Conservation (phyloP, 2,329 filamentous ascomycete species). For the Myriosclerotinia curreyana region DNA sequence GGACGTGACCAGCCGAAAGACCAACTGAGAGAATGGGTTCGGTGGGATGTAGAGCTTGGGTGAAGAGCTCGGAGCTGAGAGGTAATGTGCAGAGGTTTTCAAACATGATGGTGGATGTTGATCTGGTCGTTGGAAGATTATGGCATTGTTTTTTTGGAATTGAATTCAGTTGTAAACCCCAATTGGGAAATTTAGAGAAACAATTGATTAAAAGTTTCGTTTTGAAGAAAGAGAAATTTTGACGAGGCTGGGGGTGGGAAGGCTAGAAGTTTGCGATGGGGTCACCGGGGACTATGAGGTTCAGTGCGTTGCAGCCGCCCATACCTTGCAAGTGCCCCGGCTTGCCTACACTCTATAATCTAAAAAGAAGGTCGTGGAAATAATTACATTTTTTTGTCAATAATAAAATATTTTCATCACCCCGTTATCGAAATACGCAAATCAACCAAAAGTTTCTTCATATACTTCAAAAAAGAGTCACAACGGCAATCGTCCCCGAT, state of each 20-base stretch:
- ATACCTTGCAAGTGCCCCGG: background rate
- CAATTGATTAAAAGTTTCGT: background rate
- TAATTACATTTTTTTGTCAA: no score
- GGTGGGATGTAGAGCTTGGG: conserved; percentile 80
- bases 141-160: conserved; percentile 4
- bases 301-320: background rate
- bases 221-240: conserved; percentile 18
- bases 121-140: background rate
- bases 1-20: conserved; percentile 78
- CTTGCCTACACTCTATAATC: background rate
- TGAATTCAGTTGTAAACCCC: background rate
- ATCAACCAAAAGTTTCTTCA: no score
- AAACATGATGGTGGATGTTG: conserved; percentile 30
- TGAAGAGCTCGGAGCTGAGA: conserved; percentile 80
- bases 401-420: no score
- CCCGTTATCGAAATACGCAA: no score
- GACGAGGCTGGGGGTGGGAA: conserved; percentile 15
- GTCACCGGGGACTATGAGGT: conserved; percentile 13
- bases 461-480: no score
- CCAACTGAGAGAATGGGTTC: conserved; percentile 85
- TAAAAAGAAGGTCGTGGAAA: no score
- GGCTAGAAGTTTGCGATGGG: background rate
- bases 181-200: background rate
- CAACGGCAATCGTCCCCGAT: no score
- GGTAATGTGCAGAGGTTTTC: conserved; percentile 90